phyloP scores from a whole-genome alignment of 1,284 basidiomycete species.

The Cryptococcus sp. region DNA sequence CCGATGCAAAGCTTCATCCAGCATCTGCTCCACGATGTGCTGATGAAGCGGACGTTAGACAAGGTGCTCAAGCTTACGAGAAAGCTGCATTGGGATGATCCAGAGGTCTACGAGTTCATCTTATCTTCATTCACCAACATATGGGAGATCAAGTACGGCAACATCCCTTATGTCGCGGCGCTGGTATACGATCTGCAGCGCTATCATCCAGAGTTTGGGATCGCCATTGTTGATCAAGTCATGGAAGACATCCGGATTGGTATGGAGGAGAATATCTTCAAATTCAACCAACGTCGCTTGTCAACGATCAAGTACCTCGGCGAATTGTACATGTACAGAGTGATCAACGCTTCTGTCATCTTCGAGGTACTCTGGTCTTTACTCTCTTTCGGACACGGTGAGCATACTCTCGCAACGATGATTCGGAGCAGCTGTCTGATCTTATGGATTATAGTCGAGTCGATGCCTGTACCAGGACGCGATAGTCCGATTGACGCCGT shows the following conservation, averaged over 20 bases:
- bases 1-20: conserved; percentile 90
- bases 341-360: conserved; percentile 82
- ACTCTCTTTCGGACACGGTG: conserved; percentile 94
- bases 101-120: conserved; percentile 56
- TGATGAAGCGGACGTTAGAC: conserved; percentile 87
- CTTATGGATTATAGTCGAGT: conserved; percentile 63
- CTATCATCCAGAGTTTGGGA: conserved; percentile 85
- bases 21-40: conserved; percentile 87
- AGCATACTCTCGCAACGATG: conserved; percentile 46
- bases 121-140: conserved; percentile 89
- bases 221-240: conserved; percentile 89
- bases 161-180: conserved; percentile 89
- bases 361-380: conserved; percentile 95
- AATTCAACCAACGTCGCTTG: conserved; percentile 88
- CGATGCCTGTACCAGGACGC: conserved; percentile 81
- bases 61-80: conserved; percentile 88
- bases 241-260: conserved; percentile 89
- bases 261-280: conserved; percentile 92
- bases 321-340: conserved; percentile 95
- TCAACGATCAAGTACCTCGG: conserved; percentile 92
- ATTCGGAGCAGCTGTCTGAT: background rate
- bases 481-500: conserved; percentile 79
- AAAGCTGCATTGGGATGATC: conserved; percentile 93
- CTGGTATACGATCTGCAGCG: conserved; percentile 89
- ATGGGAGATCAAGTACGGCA: conserved; percentile 93